phyloP scores from a whole-genome alignment of 2,329 filamentous ascomycete genomes.

The Penicillium sp. region DNA sequence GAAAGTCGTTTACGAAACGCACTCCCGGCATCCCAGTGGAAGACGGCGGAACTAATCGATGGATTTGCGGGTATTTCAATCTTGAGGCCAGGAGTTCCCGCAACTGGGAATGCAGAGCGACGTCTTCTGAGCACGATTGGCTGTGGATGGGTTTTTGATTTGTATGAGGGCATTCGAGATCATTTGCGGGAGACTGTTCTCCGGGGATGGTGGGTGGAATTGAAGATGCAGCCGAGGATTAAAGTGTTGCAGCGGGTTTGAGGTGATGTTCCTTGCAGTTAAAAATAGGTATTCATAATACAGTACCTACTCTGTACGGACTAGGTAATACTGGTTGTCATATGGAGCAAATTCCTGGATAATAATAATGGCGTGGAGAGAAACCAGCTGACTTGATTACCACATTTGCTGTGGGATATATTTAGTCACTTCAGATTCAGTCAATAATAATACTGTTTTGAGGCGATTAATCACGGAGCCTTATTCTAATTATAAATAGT shows the following conservation, averaged over 20 bases:
- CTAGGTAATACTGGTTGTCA: too few species aligned
- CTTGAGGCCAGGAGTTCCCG: conserved; percentile 40
- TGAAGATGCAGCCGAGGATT: conserved; percentile 51
- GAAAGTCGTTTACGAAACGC: conserved; percentile 39
- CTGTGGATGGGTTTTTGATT: conserved; percentile 26
- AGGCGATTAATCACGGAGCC: too few species aligned
- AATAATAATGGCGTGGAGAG: too few species aligned
- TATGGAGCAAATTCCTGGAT: too few species aligned
- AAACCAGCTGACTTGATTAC: too few species aligned
- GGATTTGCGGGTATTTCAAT: conserved; percentile 49
- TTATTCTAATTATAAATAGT: too few species aligned
- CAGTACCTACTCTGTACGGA: too few species aligned
- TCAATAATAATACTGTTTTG: too few species aligned
- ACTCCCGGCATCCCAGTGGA: conserved; percentile 41
- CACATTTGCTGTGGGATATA: too few species aligned
- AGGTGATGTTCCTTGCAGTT: too few species aligned
- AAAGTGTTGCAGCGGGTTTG: conserved; percentile 40
- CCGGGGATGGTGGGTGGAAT: conserved; percentile 51
- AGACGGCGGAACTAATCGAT: conserved; percentile 46
- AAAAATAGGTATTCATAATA: too few species aligned
- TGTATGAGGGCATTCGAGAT: conserved; percentile 27
- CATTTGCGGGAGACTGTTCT: conserved; percentile 31
- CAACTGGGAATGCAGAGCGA: conserved; percentile 28
- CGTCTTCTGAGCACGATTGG: conserved; percentile 31
- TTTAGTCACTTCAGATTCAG: too few species aligned